phyloP scores from a whole-genome alignment of 2,329 filamentous ascomycete genomes.

The Aureobasidium musti region DNA sequence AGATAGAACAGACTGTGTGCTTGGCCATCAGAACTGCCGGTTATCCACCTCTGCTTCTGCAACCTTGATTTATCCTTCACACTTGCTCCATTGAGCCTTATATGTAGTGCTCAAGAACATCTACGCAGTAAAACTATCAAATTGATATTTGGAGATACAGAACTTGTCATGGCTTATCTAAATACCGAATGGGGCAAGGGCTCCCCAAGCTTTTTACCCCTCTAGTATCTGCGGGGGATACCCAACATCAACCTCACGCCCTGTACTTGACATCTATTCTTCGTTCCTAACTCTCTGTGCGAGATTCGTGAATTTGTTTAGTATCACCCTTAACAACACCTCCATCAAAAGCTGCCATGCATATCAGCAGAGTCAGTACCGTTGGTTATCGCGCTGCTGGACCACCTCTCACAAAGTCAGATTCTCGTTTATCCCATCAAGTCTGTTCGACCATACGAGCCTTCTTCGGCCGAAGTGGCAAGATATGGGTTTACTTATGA shows the following conservation, averaged over 20 bases:
- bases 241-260: constrained; percentile 1
- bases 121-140: not conserved
- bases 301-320: constrained; percentile 19
- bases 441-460: constrained; percentile 46
- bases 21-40: not conserved
- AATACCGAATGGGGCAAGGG: constrained; percentile 4
- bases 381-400: constrained; percentile 22
- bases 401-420: constrained; percentile 33
- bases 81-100: not conserved
- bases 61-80: not conserved
- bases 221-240: constrained; percentile 13
- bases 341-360: constrained; percentile 35
- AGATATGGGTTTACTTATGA: constrained; percentile 51
- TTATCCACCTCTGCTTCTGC: not conserved
- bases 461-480: constrained; percentile 46
- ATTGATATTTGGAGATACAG: not conserved
- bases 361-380: constrained; percentile 40
- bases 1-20: not conserved
- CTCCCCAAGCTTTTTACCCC: constrained; percentile 21
- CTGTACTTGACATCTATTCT: not conserved
- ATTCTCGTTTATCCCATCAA: constrained; percentile 54
- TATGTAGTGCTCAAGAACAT: too few species aligned
- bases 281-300: not conserved
- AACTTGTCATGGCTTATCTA: not conserved
- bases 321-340: not conserved